These are phyloP conservation scores for Irpex lacteus DNA, from an alignment of 1,284 basidiomycete genomes.

Conservation along the genomic window DNA sequence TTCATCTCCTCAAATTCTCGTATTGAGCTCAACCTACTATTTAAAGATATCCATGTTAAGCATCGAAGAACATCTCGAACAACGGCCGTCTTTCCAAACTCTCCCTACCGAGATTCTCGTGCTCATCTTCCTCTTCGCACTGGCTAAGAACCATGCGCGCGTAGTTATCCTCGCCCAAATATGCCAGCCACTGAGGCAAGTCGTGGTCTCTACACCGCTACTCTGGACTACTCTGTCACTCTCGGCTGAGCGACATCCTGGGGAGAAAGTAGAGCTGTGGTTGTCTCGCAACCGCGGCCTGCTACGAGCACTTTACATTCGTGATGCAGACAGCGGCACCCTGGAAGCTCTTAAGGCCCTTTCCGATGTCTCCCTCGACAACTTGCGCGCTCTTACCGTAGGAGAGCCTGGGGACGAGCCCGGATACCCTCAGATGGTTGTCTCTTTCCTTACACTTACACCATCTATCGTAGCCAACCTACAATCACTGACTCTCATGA, in stretches of 20 bases:
- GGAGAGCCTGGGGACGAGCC: constrained; percentile 2
- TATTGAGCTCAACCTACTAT: too few species aligned
- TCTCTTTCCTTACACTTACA: constrained; percentile 18
- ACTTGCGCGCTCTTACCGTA: constrained; percentile 18
- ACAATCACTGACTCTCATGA: constrained; percentile 5
- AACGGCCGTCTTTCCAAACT: neutral
- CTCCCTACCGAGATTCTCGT: constrained; percentile 51
- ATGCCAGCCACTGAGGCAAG: constrained; percentile 55
- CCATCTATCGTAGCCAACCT: constrained; percentile 15
- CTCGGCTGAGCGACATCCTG: constrained; percentile 38
- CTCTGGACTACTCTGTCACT: constrained; percentile 62
- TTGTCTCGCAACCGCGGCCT: constrained; percentile 46
- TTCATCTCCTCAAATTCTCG: too few species aligned
- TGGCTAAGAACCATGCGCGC: constrained; percentile 40
- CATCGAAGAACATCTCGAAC: neutral
- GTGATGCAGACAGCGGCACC: constrained; percentile 12
- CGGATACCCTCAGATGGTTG: constrained; percentile 7
- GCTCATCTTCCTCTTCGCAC: constrained; percentile 46
- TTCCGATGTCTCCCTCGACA: constrained; percentile 27
- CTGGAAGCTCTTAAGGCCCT: constrained; percentile 21
- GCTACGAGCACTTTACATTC: constrained; percentile 46
- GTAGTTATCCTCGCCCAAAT: constrained; percentile 51
- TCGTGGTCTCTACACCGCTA: constrained; percentile 45
- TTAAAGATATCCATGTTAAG: too few species aligned
- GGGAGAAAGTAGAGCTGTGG: constrained; percentile 55